phyloP scores from a whole-genome alignment of 2,329 filamentous ascomycete species.

The Penicillium brasilianum region DNA sequence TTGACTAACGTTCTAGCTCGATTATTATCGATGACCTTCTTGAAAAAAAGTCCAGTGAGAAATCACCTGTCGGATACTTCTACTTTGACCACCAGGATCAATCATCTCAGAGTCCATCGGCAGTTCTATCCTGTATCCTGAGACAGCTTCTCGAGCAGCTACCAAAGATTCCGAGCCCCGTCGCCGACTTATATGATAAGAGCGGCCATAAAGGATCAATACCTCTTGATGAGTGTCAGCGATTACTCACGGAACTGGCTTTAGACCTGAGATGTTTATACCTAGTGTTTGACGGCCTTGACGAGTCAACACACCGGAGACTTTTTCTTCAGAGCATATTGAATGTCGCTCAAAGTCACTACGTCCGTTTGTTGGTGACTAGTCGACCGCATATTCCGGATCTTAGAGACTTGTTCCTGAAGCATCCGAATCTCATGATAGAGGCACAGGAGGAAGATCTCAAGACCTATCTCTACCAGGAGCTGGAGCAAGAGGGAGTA shows the following conservation, averaged over 20 bases:
- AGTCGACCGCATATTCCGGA: neutral
- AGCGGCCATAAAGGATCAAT: neutral
- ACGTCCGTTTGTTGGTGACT: neutral
- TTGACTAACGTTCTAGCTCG: neutral
- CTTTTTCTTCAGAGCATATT: constrained; percentile 1
- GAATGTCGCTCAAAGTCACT: neutral
- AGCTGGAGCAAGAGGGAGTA: neutral
- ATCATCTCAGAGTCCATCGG: constrained; percentile 9
- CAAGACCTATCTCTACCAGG: neutral
- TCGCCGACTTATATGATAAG: constrained; percentile 1
- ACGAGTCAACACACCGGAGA: neutral
- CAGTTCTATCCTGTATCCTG: constrained; percentile 8
- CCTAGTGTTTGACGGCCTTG: neutral
- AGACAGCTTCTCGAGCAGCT: constrained; percentile 6
- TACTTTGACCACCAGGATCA: constrained; percentile 16
- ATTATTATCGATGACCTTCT: constrained; percentile 3
- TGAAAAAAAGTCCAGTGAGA: neutral
- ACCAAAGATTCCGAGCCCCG: neutral
- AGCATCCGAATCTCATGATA: neutral
- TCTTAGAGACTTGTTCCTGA: neutral
- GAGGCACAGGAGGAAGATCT: neutral
- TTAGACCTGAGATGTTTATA: neutral
- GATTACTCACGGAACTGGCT: neutral
- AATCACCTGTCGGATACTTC: constrained; percentile 6
- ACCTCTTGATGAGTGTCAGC: neutral